Evolutionary conservation across 2,329 filamentous ascomycete species (phyloP), one percentile per base, ranked within the genome.

Genomic region (Trichoderma gracile): DNA sequence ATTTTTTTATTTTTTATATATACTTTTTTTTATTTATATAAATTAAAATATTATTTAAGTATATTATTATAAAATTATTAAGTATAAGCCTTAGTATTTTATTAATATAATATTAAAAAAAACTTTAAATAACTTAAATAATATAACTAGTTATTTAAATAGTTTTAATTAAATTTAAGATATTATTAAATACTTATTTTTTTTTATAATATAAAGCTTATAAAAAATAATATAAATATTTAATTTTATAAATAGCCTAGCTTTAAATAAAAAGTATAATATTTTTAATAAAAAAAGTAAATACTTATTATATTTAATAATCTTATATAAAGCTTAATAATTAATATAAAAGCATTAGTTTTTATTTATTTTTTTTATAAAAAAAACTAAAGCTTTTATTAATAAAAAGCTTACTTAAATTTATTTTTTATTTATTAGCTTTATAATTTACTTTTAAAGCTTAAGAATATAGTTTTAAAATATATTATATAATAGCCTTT

Each of bases 61-160:
- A n/a, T n/a, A n/a, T n/a, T n/a, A n/a, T n/a, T n/a, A n/a, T n/a
- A n/a, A n/a, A n/a, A n/a, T n/a, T n/a, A n/a, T n/a, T n/a, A n/a
- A n/a, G n/a, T n/a, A n/a, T n/a, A n/a, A n/a, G n/a, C n/a, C n/a
- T n/a, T n/a, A n/a, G n/a, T n/a, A n/a, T n/a, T n/a, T n/a, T n/a
- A n/a, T n/a, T n/a, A n/a, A n/a, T n/a, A n/a, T n/a, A n/a, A n/a
- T n/a, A n/a, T n/a, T n/a, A n/a, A n/a, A n/a, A n/a, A n/a, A n/a
- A n/a, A n/a, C n/a, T n/a, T n/a, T n/a, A n/a, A n/a, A n/a, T n/a
- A n/a, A n/a, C n/a, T n/a, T n/a, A n/a, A n/a, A n/a, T n/a, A n/a
- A n/a, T n/a, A n/a, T n/a, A 17, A 57, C 27, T 49, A 64, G 33
- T 3, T 60, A 63, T 56, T 63, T 63, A 63, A 63, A 55, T 21